Evolutionary conservation across 2,329 filamentous ascomycete genomes (phyloP), one percentile per base, ranked within the genome.

Genomic region (Remersonia thermophila): DNA sequence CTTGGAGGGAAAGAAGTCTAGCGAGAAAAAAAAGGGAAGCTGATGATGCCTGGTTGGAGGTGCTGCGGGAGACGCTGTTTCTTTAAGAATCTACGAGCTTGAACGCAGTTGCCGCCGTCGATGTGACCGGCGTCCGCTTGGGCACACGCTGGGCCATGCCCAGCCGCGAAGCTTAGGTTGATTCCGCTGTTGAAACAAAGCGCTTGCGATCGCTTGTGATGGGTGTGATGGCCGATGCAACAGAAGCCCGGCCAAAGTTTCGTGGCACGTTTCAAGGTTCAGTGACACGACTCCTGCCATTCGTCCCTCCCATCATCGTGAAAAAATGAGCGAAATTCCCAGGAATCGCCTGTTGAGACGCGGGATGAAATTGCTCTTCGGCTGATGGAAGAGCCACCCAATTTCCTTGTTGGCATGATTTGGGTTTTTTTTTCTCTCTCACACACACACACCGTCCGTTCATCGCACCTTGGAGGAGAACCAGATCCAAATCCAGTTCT

Each of bases 261-360:
- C 44, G 47, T 30, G 31, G 43, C 32, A 41, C 37, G 47, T 51
- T 51, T 51, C 48, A 51, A 47, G 36, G 40, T 37, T 36, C 25
- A 36, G 12, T 29, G 27, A 13, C 27, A 12, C 42, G 33, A 39
- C 42, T 37, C 32, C 35, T 40, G 32, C 35, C 38, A 40, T 35
- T 39, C 38, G 38, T 39, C 36, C 26, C 28, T 40, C 38, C 25
- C 13, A 14, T 18, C 16, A 11, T 31, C 28, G 25, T 9, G 30
- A 17, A 14, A 12, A 17, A 8, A 3, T 7, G 11, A 16, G 18
- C 8, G 31, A 25, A 10, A 32, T 15, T 13, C 7, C 12, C 12
- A 7, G 9, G 7, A 15, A 15, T 15, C 27, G n/a, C 11, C 12
- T 29, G 27, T 29, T 13, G 11, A 15, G 10, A 15, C 27, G 12